Evolutionary conservation across 139 green algal species (phyloP), one percentile per base, ranked within the genome.

Genomic region (Coelastrella sp.): DNA sequence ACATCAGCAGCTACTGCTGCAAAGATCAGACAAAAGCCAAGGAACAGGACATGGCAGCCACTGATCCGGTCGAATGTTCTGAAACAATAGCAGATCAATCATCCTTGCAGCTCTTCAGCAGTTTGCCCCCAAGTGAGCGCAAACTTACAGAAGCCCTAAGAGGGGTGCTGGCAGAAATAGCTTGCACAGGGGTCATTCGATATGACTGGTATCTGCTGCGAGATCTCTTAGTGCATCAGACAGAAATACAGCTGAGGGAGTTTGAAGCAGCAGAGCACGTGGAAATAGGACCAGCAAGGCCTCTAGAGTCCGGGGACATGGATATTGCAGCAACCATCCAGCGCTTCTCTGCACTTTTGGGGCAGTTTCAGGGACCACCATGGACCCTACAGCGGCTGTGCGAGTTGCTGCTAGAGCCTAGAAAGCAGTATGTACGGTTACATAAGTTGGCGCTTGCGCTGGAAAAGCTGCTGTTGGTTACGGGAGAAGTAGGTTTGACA

Each of bases 351-450:
- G 56, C 4, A 7, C 7, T 88, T 66, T n/a, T 88, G 84, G 7
- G 8, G 5, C 35, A 11, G 14, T 88, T 88, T 57, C 7, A 57
- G 6, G 68, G 49, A 0, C 49, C 66, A 8, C 84, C 84, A 24
- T 88, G 84, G 84, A 88, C 84, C 8, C 68, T 88, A 49, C 84
- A 88, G 84, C 84, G 84, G 84, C 68, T 88, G 66, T 80, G 68
- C n/a, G 84, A 88, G 49, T 6, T 88, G 68, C 35, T 87, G 63
- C 63, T 87, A 7, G 84, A 88, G 49, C 84, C 84, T 12, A 49
- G 56, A 20, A 88, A 88, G 68, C 84, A 88, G 84, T 88, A 88
- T 57, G 7, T 25, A 35, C 82, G 82, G 7, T 61, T 87, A 15
- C 82, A 87, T 35, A 87, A 87, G 82, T 20, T 87, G 20, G 78